Evolutionary conservation across 73 alveolate species (phyloP), one percentile per base, ranked within the genome.

Genomic region (Stentor roeselii): DNA sequence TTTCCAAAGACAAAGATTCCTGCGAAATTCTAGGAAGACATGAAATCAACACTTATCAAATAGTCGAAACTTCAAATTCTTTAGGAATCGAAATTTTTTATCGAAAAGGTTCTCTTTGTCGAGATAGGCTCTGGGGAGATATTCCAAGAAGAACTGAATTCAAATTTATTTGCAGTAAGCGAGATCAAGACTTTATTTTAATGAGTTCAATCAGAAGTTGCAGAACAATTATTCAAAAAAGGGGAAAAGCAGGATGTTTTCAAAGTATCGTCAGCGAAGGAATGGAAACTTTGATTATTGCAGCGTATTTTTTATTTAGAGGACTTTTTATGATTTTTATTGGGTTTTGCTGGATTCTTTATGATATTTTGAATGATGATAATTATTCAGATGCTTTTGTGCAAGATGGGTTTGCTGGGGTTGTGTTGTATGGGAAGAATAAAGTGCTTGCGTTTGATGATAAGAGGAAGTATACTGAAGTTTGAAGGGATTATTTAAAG

Each of bases 11-110:
- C 34, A 11, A n/a, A 0, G 80, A 67, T 67, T 21, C 11, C 41
- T 67, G 80, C 2, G 80, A 67, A 2, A 32, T 67, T 0, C n/a
- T 67, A 30, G 80, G 80, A 67, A 67, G 80, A 67, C n/a, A 67
- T 67, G 80, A 67, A 21, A 2, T 21, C 15, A 67, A 14, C 34
- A 27, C 34, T 67, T 67, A 67, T 32, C 21, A 11, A 50, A 11
- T 50, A 11, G 6, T 50, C 27, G 34, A 27, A 27, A 67, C 34
- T 67, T 21, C 27, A 67, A n/a, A 21, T 14, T 67, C 37, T 27
- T 30, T 15, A 21, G 37, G 37, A 34, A 30, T 21, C 27, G 37
- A 67, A 27, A 27, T 67, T 32, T 67, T 21, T 67, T 67, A 21
- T 21, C 21, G 21, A 34, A 21, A 21, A 40, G 37, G 27, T 31